Evolutionary conservation across 1,139 yeast genomes (phyloP).

Genomic region (Hyphopichia burtonii): DNA sequence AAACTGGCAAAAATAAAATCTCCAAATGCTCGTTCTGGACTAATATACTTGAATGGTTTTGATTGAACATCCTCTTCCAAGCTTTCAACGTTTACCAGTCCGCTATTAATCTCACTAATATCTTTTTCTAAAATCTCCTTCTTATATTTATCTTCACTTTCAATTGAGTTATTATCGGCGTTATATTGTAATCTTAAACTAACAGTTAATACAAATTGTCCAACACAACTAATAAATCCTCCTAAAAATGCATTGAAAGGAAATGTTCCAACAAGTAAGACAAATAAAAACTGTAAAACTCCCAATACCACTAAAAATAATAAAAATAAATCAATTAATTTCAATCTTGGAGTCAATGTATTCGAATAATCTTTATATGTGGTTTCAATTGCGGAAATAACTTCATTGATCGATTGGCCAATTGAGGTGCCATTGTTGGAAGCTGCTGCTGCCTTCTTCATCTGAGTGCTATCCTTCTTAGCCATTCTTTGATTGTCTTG

Average conservation of each 20-base stretch:
- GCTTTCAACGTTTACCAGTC: constrained; percentile 7
- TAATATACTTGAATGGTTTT: constrained; percentile 50
- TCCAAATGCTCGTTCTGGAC: constrained; percentile 83
- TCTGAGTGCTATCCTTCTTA: constrained; percentile 29
- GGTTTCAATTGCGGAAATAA: constrained; percentile 45
- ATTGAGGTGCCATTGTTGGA: background rate
- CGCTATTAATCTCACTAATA: constrained; percentile 4
- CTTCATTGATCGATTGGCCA: constrained; percentile 32
- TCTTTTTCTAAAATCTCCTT: constrained; percentile 5
- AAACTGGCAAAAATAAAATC: constrained; percentile 88
- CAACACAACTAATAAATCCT: constrained; percentile 90
- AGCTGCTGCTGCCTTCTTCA: constrained; percentile 24
- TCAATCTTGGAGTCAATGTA: constrained; percentile 47
- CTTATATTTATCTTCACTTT: background rate
- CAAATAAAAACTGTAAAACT: constrained; percentile 73
- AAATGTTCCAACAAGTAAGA: constrained; percentile 76
- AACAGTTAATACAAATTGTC: constrained; percentile 88
- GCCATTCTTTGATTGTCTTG: constrained; percentile 27
- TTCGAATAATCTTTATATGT: constrained; percentile 48
- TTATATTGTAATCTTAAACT: constrained; percentile 70
- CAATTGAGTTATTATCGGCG: constrained; percentile 13
- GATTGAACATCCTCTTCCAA: constrained; percentile 7
- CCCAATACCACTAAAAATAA: constrained; percentile 75
- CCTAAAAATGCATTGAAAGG: constrained; percentile 97
- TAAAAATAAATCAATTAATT: constrained; percentile 76